Percentiles rank a stretch among this genome's conserved stretches.
Conservation (phyloP, 2,329 filamentous ascomycete genomes). For the Xylariaceae sp. region DNA sequence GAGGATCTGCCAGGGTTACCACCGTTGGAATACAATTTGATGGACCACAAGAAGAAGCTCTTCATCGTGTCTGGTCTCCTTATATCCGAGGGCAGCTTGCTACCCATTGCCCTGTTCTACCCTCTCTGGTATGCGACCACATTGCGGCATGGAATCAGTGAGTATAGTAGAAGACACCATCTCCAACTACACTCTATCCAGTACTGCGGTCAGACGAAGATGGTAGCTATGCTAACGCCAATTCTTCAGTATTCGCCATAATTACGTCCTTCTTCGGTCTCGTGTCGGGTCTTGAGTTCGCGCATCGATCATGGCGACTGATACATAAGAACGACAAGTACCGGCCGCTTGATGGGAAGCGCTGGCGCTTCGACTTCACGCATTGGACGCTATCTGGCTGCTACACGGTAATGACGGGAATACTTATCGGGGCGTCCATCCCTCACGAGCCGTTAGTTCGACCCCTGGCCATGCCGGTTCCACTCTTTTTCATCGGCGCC, state of each 20-base stretch:
- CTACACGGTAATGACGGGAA: conserved; percentile 45
- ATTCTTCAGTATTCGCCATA: conserved; percentile 42
- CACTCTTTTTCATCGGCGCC: conserved; percentile 45
- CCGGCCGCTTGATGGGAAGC: conserved; percentile 43
- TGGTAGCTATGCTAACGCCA: background rate
- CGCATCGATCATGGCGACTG: conserved; percentile 43
- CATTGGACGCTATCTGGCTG: conserved; percentile 43
- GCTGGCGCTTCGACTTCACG: conserved; percentile 48
- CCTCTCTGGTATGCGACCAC: conserved; percentile 39
- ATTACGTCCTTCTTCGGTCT: conserved; percentile 52
- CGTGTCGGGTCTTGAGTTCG: conserved; percentile 51
- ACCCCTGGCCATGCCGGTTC: conserved; percentile 47
- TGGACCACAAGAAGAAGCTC: conserved; percentile 39
- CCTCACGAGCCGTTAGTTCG: conserved; percentile 46
- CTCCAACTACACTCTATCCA: background rate
- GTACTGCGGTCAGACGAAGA: no score
- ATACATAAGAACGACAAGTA: conserved; percentile 46
- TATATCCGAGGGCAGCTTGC: conserved; percentile 43
- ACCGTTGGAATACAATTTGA: conserved; percentile 35
- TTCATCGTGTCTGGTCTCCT: conserved; percentile 44
- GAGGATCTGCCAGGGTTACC: conserved; percentile 26
- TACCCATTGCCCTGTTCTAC: conserved; percentile 51
- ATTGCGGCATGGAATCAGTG: conserved; percentile 34
- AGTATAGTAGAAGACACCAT: conserved; percentile 20
- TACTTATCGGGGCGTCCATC: conserved; percentile 47